Evolutionary conservation across 805 yeast genomes (phyloP).

Genomic region (Yamadazyma sp.): DNA sequence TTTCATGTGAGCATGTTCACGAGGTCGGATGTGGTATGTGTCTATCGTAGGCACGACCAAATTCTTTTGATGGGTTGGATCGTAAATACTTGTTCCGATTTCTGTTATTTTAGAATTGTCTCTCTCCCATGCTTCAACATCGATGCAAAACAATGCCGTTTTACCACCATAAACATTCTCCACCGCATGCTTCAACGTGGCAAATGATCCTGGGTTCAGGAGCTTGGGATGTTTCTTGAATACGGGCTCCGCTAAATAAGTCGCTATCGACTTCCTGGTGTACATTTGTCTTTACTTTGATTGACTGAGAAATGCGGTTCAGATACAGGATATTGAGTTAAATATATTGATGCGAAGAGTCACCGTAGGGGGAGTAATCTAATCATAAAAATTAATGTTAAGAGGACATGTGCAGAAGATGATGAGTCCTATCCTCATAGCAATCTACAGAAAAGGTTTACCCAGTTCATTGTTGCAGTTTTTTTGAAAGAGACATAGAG

Average conservation of each 20-base stretch:
- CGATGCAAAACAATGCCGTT: conserved; percentile 46
- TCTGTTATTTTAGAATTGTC: conserved; percentile 48
- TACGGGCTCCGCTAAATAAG: conserved; percentile 10
- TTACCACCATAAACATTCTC: conserved; percentile 19
- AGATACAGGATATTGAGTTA: too few relatives aligned
- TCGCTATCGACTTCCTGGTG: too few relatives aligned
- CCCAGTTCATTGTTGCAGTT: too few relatives aligned
- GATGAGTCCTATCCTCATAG: too few relatives aligned
- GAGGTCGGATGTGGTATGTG: conserved; percentile 43
- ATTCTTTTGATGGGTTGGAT: conserved; percentile 46
- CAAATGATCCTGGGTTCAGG: conserved; percentile 3
- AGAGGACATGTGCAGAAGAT: too few relatives aligned
- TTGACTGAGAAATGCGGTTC: too few relatives aligned
- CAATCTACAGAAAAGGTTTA: too few relatives aligned
- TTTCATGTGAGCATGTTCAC: conserved; percentile 39
- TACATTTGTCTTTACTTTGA: too few relatives aligned
- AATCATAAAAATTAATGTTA: too few relatives aligned
- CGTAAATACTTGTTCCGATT: conserved; percentile 56
- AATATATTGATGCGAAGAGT: too few relatives aligned
- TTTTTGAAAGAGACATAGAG: too few relatives aligned
- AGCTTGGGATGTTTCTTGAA: conserved; percentile 13
- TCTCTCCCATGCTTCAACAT: conserved; percentile 57
- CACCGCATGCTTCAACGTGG: conserved; percentile 14
- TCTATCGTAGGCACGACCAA: conserved; percentile 41
- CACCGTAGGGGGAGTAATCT: too few relatives aligned